Evolutionary conservation across 768 basidiomycete species (phyloP).

Genomic region (Hortiboletus flavorubellus): DNA sequence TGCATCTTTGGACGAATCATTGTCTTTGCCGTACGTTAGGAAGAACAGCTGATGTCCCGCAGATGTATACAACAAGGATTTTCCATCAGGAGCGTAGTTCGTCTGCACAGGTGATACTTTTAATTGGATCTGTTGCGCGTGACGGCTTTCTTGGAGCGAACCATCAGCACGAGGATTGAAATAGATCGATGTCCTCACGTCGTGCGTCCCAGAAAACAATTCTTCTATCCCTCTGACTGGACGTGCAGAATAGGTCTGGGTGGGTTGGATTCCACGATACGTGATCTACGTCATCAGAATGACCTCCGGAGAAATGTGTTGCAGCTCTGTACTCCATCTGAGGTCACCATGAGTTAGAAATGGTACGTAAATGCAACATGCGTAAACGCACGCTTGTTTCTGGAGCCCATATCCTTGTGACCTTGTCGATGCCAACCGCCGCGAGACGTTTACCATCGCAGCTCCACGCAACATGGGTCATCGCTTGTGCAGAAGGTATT

Average conservation of each 20-base stretch:
- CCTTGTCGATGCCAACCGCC: slow-evolving; percentile 79
- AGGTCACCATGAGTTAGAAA: background rate
- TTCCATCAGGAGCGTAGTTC: slow-evolving; percentile 71
- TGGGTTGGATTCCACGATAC: slow-evolving; percentile 85
- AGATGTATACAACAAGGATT: slow-evolving; percentile 59
- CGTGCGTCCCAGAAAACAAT: slow-evolving; percentile 85
- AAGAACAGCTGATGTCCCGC: slow-evolving; percentile 59
- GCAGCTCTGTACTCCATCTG: slow-evolving; percentile 74
- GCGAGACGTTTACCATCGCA: slow-evolving; percentile 81
- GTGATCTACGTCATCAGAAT: slow-evolving; percentile 78
- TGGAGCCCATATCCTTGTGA: slow-evolving; percentile 72
- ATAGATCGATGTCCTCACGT: slow-evolving; percentile 44
- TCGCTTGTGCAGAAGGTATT: slow-evolving; percentile 56
- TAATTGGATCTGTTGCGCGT: slow-evolving; percentile 54
- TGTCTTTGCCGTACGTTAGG: slow-evolving; percentile 55
- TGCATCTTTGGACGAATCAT: slow-evolving; percentile 47
- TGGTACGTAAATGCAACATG: background rate
- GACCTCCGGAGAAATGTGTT: slow-evolving; percentile 62
- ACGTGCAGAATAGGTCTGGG: slow-evolving; percentile 78
- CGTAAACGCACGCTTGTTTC: slow-evolving; percentile 63
- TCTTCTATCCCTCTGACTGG: slow-evolving; percentile 69
- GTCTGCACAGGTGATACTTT: slow-evolving; percentile 64
- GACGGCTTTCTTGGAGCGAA: slow-evolving; percentile 57
- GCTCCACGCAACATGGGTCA: slow-evolving; percentile 80
- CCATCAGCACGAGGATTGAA: slow-evolving; percentile 4